Percentiles rank a stretch among this genome's conserved stretches.
These are phyloP conservation scores for Arctium minus DNA, from an alignment of 129 eudicot genomes.

Conservation along the genomic window DNA sequence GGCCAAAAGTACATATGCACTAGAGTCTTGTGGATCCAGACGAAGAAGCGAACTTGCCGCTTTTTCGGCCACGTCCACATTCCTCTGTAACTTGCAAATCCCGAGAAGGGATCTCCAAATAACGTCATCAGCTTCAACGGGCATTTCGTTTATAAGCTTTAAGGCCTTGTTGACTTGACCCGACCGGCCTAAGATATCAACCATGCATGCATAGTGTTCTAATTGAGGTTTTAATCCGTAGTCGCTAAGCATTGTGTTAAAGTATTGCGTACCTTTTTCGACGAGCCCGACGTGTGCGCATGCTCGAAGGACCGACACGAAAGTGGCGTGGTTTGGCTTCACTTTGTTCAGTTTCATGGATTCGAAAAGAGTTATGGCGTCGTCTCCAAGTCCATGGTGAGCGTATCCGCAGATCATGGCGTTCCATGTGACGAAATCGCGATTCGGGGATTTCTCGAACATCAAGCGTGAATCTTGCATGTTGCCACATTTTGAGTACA, in stretches of 20 bases:
- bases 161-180: slow-evolving; percentile 62
- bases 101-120: slow-evolving; percentile 91
- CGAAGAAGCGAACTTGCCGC: slow-evolving; percentile 62
- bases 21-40: slow-evolving; percentile 77
- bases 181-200: slow-evolving; percentile 75
- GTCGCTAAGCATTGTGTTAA: slow-evolving; percentile 49
- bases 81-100: slow-evolving; percentile 70
- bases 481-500: slow-evolving; percentile 88
- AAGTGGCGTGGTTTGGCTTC: slow-evolving; percentile 79
- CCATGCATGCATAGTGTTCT: slow-evolving; percentile 89
- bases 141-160: slow-evolving; percentile 68
- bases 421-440: slow-evolving; percentile 79
- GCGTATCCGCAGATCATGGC: slow-evolving; percentile 75
- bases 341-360: slow-evolving; percentile 59
- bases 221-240: slow-evolving; percentile 61
- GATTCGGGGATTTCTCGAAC: slow-evolving; percentile 50
- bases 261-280: slow-evolving; percentile 51
- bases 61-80: slow-evolving; percentile 76
- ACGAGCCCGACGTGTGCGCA: slow-evolving; percentile 83
- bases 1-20: slow-evolving; percentile 69
- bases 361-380: slow-evolving; percentile 57
- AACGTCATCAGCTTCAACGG: slow-evolving; percentile 78
- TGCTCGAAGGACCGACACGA: slow-evolving; percentile 82
- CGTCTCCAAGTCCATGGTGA: slow-evolving; percentile 69
- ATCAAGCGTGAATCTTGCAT: slow-evolving; percentile 59